Conservation (phyloP, 2,329 filamentous ascomycete species). For the Pseudocercospora vitis region DNA sequence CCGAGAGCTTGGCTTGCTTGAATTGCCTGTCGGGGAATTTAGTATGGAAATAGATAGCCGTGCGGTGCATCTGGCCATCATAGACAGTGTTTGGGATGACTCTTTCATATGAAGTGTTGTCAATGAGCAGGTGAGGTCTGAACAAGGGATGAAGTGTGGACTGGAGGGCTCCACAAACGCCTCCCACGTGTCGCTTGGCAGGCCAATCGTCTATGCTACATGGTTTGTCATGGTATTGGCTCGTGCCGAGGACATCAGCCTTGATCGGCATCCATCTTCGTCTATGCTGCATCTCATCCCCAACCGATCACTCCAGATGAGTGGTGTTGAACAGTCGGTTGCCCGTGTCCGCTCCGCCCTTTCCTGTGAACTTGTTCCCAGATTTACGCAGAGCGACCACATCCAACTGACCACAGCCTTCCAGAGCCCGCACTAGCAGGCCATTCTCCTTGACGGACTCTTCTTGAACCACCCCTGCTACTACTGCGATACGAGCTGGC, state of each 20-base stretch:
- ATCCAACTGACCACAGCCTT: conserved; percentile 33
- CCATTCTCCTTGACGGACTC: conserved; percentile 31
- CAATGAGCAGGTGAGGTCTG: too few relatives aligned
- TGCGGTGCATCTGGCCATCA: too few relatives aligned
- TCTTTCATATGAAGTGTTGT: too few relatives aligned
- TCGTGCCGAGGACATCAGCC: too few relatives aligned
- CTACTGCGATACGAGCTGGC: conserved; percentile 52
- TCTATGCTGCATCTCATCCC: neutral
- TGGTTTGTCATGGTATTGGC: too few relatives aligned
- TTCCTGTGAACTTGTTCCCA: conserved; percentile 57
- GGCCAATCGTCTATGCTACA: too few relatives aligned
- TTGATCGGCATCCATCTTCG: too few relatives aligned
- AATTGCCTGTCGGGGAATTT: neutral
- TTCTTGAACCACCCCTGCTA: conserved; percentile 57
- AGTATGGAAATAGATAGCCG: neutral
- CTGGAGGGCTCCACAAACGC: too few relatives aligned
- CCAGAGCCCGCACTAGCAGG: conserved; percentile 25
- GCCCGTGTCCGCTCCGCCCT: conserved; percentile 57
- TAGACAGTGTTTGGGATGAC: too few relatives aligned
- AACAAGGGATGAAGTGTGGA: too few relatives aligned
- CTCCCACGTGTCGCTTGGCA: too few relatives aligned
- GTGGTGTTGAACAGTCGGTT: conserved; percentile 62
- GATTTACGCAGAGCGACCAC: conserved; percentile 58
- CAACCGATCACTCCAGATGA: conserved; percentile 39
- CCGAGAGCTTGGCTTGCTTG: neutral